Evolutionary conservation across 1,139 yeast genomes (phyloP).

Genomic region (Saccharomycopsis hybrid): DNA sequence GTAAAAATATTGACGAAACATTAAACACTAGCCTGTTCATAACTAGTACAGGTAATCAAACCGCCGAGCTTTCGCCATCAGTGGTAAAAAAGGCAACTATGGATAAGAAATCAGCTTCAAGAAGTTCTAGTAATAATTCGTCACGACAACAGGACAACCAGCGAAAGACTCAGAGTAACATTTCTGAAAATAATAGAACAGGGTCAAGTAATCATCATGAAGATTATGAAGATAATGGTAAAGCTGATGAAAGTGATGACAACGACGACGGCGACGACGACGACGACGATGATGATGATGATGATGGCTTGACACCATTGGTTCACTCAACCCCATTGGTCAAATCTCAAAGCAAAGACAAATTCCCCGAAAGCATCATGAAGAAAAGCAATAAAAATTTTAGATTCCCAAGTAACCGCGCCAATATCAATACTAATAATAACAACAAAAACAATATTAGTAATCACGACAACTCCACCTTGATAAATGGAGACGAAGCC

Average conservation of each 20-base stretch:
- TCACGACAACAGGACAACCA: neutral
- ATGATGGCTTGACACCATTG: neutral
- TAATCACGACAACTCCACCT: no score
- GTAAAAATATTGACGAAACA: no score
- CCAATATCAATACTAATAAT: neutral
- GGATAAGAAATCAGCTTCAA: neutral
- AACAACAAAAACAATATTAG: no score
- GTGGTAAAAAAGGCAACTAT: constrained; percentile 5
- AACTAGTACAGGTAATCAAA: neutral
- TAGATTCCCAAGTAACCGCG: neutral
- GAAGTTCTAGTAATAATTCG: neutral
- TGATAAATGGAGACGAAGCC: no score
- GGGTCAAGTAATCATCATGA: no score
- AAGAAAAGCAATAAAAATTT: neutral
- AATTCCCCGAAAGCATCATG: constrained; percentile 3
- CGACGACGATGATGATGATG: no score
- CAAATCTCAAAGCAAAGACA: constrained; percentile 2
- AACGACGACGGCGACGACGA: neutral
- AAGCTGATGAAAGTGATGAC: neutral
- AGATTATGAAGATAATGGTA: neutral
- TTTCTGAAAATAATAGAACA: no score
- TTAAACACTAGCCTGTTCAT: no score
- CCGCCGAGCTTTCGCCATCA: constrained; percentile 9
- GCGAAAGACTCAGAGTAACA: neutral
- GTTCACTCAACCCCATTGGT: constrained; percentile 12